phyloP scores from a whole-genome alignment of 208 protist genomes.

The Spongospora subterranea region DNA sequence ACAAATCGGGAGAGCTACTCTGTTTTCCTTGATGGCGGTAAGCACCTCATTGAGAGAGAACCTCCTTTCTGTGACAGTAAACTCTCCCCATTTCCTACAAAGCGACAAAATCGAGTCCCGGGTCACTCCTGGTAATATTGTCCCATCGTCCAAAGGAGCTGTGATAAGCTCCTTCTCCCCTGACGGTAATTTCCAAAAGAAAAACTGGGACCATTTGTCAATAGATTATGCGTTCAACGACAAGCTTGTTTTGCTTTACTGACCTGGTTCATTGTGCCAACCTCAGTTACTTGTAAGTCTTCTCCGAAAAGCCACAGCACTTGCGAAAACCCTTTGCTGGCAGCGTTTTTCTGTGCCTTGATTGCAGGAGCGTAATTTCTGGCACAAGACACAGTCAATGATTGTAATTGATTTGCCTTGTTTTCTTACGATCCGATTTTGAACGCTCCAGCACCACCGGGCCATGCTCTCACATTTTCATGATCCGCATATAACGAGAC shows the following conservation, averaged over 20 bases:
- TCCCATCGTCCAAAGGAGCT: conserved; percentile 86
- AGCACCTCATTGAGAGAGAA: conserved; percentile 86
- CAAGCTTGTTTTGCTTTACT: background rate
- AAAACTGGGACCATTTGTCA: conserved; percentile 92
- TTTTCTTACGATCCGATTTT: conserved; percentile 78
- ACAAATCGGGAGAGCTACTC: conserved; percentile 63
- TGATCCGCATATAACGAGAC: conserved; percentile 88
- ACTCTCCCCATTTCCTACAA: conserved; percentile 80
- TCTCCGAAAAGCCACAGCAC: conserved; percentile 94
- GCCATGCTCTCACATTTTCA: conserved; percentile 87
- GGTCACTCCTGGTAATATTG: conserved; percentile 93
- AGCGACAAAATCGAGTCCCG: conserved; percentile 90
- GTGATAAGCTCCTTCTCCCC: conserved; percentile 88
- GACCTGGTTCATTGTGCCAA: conserved; percentile 70
- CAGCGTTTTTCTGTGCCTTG: conserved; percentile 82
- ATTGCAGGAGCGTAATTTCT: conserved; percentile 84
- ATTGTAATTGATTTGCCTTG: background rate
- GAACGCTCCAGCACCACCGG: conserved; percentile 87
- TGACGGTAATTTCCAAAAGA: conserved; percentile 85
- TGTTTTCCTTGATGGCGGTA: conserved; percentile 80
- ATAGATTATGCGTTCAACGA: conserved; percentile 88
- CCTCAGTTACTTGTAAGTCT: conserved; percentile 90
- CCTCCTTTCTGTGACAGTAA: conserved; percentile 82
- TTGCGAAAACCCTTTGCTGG: conserved; percentile 89
- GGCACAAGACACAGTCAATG: conserved; percentile 12